Evolutionary conservation across 306 rosid genomes (phyloP).

Genomic region (Lathyrus tuberosus): DNA sequence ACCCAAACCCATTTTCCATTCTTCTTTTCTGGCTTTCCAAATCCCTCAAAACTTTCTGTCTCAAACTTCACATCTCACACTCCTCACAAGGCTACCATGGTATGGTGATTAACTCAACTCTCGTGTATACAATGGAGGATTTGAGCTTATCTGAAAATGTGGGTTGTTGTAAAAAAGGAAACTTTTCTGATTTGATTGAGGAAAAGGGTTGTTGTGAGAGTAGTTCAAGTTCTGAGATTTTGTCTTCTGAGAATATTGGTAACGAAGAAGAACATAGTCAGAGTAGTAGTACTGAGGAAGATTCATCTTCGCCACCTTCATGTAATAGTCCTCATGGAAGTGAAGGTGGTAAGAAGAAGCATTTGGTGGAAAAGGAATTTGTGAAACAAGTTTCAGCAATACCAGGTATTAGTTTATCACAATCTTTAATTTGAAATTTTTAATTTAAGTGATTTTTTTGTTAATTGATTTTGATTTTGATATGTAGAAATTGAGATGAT

Average conservation of each 20-base stretch:
- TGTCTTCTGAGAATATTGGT: slow-evolving; percentile 76
- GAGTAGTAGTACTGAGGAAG: slow-evolving; percentile 63
- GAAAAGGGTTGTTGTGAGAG: slow-evolving; percentile 75
- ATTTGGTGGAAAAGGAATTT: slow-evolving; percentile 48
- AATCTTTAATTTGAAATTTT: background rate
- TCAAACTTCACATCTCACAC: slow-evolving; percentile 48
- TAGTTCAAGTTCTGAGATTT: slow-evolving; percentile 72
- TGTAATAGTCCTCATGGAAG: slow-evolving; percentile 41
- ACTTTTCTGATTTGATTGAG: slow-evolving; percentile 52
- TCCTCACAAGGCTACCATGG: slow-evolving; percentile 48
- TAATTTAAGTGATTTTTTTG: background rate
- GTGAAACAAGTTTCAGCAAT: slow-evolving; percentile 51
- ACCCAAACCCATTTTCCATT: slow-evolving; percentile 52
- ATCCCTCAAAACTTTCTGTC: slow-evolving; percentile 49
- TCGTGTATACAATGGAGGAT: slow-evolving; percentile 53
- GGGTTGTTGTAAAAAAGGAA: slow-evolving; percentile 46
- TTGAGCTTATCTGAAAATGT: slow-evolving; percentile 42
- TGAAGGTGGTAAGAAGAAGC: slow-evolving; percentile 47
- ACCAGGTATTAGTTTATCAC: slow-evolving; percentile 56
- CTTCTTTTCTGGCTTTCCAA: slow-evolving; percentile 62
- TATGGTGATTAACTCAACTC: slow-evolving; percentile 52
- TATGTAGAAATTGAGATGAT: slow-evolving; percentile 75
- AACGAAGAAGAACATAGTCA: slow-evolving; percentile 80
- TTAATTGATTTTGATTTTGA: slow-evolving; percentile 45
- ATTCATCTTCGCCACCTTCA: slow-evolving; percentile 68